phyloP scores from a whole-genome alignment of 768 basidiomycete species.

The Tricholoma saponaceum region DNA sequence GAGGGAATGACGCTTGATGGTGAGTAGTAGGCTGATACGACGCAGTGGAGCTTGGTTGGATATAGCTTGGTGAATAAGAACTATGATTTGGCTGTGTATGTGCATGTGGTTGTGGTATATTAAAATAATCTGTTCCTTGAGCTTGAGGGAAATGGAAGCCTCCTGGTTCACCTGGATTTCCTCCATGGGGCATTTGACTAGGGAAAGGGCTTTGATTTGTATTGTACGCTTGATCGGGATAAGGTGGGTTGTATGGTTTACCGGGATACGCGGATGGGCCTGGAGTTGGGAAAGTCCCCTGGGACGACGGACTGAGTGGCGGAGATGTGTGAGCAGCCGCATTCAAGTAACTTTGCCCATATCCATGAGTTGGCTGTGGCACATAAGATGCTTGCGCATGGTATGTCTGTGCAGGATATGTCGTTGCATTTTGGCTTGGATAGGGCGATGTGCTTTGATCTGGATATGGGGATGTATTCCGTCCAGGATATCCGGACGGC shows the following conservation, averaged over 20 bases:
- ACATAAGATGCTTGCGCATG: constrained; percentile 10
- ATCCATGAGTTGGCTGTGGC: constrained; percentile 9
- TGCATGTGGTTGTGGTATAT: constrained; percentile 11
- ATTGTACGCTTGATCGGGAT: background rate
- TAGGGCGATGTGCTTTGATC: constrained; percentile 12
- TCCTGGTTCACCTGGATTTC: background rate
- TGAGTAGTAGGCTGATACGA: constrained; percentile 10
- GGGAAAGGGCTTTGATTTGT: background rate
- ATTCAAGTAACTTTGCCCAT: constrained; percentile 6
- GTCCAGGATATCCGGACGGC: background rate
- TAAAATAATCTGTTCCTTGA: constrained; percentile 16
- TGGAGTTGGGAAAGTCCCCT: background rate
- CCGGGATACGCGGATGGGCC: constrained; percentile 8
- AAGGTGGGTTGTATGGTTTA: constrained; percentile 6
- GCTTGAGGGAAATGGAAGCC: constrained; percentile 24
- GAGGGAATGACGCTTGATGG: constrained; percentile 14
- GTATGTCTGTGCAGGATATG: background rate
- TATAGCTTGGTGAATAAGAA: constrained; percentile 15
- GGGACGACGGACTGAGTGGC: constrained; percentile 16
- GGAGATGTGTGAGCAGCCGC: constrained; percentile 15
- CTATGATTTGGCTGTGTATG: background rate
- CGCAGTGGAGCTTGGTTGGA: constrained; percentile 4
- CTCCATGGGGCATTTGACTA: background rate
- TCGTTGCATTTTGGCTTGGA: constrained; percentile 9
- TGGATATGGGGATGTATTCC: background rate